Percentiles rank a stretch among this genome's conserved stretches.
These are phyloP conservation scores for Beta vulgaris DNA, from an alignment of 148 eudicot genomes.

Conservation along the genomic window DNA sequence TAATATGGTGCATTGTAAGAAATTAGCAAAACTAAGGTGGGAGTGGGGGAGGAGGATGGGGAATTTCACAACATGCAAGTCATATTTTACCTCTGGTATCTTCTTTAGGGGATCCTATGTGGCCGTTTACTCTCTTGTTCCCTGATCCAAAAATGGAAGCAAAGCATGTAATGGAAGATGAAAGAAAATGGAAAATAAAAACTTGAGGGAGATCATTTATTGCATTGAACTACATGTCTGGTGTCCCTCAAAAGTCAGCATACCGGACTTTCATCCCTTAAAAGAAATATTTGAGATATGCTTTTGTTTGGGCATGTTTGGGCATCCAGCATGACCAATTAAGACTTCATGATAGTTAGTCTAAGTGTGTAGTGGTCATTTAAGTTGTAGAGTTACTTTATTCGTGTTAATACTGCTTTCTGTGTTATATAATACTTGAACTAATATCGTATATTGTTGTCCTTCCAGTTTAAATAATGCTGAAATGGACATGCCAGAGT, in stretches of 20 bases:
- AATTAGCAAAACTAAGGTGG: too few species aligned
- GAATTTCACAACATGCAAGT: neutral
- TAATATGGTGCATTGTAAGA: too few species aligned
- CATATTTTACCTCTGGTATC: neutral
- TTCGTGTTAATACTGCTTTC: neutral
- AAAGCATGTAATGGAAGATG: neutral
- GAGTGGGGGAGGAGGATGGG: too few species aligned
- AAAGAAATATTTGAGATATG: neutral
- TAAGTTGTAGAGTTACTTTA: neutral
- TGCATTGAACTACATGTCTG: neutral
- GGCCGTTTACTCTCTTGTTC: neutral
- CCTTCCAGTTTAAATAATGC: conserved; percentile 71
- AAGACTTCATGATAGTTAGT: neutral
- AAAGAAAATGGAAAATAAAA: neutral
- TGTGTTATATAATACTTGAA: neutral
- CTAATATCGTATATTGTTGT: conserved; percentile 4
- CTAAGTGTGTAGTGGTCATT: neutral
- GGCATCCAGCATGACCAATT: neutral
- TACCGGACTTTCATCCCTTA: neutral
- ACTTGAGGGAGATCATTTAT: neutral
- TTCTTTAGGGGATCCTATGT: neutral
- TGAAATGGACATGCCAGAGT: conserved; percentile 76
- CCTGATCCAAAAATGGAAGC: neutral
- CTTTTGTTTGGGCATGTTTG: neutral
- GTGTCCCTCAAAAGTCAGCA: neutral